Evolutionary conservation across 2,329 filamentous ascomycete species (phyloP), one percentile per base, ranked within the genome.

Genomic region (Ilyonectria destructans): DNA sequence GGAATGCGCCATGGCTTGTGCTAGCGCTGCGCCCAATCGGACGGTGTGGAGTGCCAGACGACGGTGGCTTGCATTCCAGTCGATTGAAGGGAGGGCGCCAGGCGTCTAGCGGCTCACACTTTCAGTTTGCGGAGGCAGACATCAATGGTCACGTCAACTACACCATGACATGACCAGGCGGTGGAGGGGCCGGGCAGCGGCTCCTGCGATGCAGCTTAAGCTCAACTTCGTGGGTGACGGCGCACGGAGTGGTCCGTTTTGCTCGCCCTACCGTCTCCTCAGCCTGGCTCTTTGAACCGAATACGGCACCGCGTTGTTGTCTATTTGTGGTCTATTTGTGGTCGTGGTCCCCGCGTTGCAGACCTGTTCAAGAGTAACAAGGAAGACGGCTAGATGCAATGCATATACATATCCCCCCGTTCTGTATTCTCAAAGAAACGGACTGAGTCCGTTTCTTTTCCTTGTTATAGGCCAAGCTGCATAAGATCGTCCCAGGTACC

Each of bases 241-340:
- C 66, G 61, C 71, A 70, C 74, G 66, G 61, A 64, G 69, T 65
- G 70, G 65, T 65, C 73, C 69, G 70, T 71, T 73, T 71, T 66
- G 56, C 65, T 58, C 45, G 31, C 46, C 35, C 45, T 59, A 29
- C 51, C 55, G 13, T 58, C 45, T 45, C 45, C 33, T 40, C 56
- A 52, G 33, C 17, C 46, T 55, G 19, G 43, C 52, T 33, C 65
- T 49, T 60, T 64, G 56, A 51, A 33, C 65, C 69, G 66, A 48
- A 73, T 70, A 67, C 68, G 65, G 64, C 46, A 71, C 56, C 59
- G 63, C 43, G 62, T 69, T 75, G 75, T 75, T 75, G 74, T 73
- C 71, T 75, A 72, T 75, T 75, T 73, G 73, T 71, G 71, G 74
- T 73, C 71, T 75, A 72, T 75, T 75, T 73, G 73, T 71, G 71